phyloP scores from a whole-genome alignment of 768 basidiomycete genomes.

The Scleroderma citrinum region DNA sequence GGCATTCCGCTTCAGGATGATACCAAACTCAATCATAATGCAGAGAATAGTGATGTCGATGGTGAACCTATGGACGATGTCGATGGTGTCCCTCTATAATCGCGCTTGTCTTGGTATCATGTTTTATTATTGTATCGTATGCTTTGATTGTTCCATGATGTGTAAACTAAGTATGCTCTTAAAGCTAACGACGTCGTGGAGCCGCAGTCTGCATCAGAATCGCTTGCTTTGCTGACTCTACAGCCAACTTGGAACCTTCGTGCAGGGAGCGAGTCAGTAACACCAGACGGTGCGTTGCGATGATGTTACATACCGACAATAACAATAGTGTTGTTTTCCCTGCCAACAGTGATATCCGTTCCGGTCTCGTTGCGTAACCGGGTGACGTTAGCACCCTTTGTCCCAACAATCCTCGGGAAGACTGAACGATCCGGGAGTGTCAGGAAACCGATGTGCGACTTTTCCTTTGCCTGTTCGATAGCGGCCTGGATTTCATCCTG shows the following conservation, averaged over 20 bases:
- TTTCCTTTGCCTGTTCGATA: conserved; percentile 62
- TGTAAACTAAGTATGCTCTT: neutral
- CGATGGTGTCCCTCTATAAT: neutral
- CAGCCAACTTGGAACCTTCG: conserved; percentile 61
- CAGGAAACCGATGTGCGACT: conserved; percentile 80
- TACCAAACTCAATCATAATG: no score
- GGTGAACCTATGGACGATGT: conserved; percentile 2
- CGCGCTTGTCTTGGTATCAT: neutral
- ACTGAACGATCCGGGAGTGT: conserved; percentile 74
- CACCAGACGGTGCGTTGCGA: neutral
- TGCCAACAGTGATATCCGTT: conserved; percentile 86
- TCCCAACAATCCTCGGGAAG: conserved; percentile 91
- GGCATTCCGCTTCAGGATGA: no score
- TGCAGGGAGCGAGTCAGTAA: conserved; percentile 5
- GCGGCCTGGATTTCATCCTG: conserved; percentile 60
- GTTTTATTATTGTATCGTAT: neutral
- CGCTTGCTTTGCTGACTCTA: conserved; percentile 69
- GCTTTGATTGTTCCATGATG: neutral
- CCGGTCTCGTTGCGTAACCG: conserved; percentile 86
- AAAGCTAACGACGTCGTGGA: conserved; percentile 13
- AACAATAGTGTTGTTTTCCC: conserved; percentile 81
- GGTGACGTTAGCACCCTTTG: conserved; percentile 86
- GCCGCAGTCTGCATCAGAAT: conserved; percentile 56
- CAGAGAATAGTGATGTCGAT: conserved; percentile 2
- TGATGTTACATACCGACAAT: conserved; percentile 62